Evolutionary conservation across 2,329 filamentous ascomycete genomes (phyloP).

Genomic region (Talaromyces sp.): DNA sequence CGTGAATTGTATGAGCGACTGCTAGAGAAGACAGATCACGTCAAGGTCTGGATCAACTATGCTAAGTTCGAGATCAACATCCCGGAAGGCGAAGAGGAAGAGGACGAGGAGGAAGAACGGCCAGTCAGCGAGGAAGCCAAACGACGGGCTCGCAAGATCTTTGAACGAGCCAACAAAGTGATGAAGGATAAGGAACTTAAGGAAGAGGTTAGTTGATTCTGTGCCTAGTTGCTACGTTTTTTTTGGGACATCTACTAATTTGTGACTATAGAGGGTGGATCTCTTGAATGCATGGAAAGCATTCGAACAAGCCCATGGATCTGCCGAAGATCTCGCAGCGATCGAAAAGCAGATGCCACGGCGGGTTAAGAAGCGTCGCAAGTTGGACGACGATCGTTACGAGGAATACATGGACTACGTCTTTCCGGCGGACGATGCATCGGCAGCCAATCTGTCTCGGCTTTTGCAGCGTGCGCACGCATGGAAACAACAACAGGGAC

Average conservation of each 20-base stretch:
- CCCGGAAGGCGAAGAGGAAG: conserved; percentile 67
- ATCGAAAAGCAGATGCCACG: conserved; percentile 93
- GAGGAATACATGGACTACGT: conserved; percentile 98
- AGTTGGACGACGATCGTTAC: conserved; percentile 85
- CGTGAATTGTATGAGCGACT: conserved; percentile 83
- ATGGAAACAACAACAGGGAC: conserved; percentile 66
- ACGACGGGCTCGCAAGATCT: conserved; percentile 73
- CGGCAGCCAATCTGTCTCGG: conserved; percentile 76
- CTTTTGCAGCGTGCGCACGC: conserved; percentile 79
- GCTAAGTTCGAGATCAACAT: conserved; percentile 98
- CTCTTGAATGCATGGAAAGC: conserved; percentile 88
- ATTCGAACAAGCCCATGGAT: conserved; percentile 85
- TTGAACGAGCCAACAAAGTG: conserved; percentile 76
- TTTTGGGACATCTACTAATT: conserved; percentile 29
- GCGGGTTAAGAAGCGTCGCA: conserved; percentile 85
- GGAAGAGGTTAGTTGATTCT: conserved; percentile 62
- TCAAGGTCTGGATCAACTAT: conserved; percentile 99
- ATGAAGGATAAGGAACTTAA: conserved; percentile 90
- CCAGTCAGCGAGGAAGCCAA: conserved; percentile 80
- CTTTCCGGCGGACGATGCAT: conserved; percentile 91
- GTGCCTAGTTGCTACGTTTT: conserved; percentile 3
- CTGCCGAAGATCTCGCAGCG: conserved; percentile 68
- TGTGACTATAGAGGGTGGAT: conserved; percentile 62
- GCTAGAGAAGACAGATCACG: conserved; percentile 91
- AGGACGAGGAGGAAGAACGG: conserved; percentile 55